Percentiles rank a stretch among this genome's conserved stretches.
These are phyloP conservation scores for Simplicillium aogashimaense DNA, from an alignment of 2,329 filamentous ascomycete species.

Conservation along the genomic window DNA sequence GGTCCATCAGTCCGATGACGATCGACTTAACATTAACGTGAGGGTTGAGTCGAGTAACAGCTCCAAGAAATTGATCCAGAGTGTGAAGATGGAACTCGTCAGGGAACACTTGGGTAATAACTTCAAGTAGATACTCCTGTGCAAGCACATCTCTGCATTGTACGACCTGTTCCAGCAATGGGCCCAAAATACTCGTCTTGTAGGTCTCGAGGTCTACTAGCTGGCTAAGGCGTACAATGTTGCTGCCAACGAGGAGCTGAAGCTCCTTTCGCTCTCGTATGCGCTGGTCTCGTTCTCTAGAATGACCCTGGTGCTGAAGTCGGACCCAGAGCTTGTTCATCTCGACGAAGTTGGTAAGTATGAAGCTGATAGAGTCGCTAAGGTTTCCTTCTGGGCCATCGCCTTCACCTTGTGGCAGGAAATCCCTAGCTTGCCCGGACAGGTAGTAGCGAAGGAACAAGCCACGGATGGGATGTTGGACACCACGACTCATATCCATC, in stretches of 20 bases:
- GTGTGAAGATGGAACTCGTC: conserved; percentile 98
- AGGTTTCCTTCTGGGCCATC: conserved; percentile 93
- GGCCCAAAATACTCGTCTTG: conserved; percentile 79
- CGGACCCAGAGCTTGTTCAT: conserved; percentile 99
- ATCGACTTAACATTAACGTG: conserved; percentile 98
- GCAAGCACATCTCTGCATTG: conserved; percentile 95
- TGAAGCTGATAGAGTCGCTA: conserved; percentile 95
- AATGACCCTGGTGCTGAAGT: conserved; percentile 94
- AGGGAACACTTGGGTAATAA: conserved; percentile 97
- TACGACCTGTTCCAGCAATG: conserved; percentile 90
- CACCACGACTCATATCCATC: conserved; percentile 99
- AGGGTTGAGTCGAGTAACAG: conserved; percentile 85
- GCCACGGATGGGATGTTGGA: conserved; percentile 92
- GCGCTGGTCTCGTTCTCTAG: conserved; percentile 82
- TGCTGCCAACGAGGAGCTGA: conserved; percentile 91
- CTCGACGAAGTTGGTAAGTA: conserved; percentile 97
- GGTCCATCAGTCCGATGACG: conserved; percentile 95
- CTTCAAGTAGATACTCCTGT: conserved; percentile 94
- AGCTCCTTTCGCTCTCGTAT: conserved; percentile 93
- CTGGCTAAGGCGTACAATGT: conserved; percentile 89
- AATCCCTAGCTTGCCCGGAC: conserved; percentile 86
- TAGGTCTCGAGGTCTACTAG: conserved; percentile 92
- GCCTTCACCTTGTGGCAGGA: conserved; percentile 68
- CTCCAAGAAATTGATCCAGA: conserved; percentile 86
- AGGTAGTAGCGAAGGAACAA: conserved; percentile 95